These are phyloP conservation scores for Pseudogymnoascus sp. DNA, from an alignment of 2,329 filamentous ascomycete species.

Conservation along the genomic window DNA sequence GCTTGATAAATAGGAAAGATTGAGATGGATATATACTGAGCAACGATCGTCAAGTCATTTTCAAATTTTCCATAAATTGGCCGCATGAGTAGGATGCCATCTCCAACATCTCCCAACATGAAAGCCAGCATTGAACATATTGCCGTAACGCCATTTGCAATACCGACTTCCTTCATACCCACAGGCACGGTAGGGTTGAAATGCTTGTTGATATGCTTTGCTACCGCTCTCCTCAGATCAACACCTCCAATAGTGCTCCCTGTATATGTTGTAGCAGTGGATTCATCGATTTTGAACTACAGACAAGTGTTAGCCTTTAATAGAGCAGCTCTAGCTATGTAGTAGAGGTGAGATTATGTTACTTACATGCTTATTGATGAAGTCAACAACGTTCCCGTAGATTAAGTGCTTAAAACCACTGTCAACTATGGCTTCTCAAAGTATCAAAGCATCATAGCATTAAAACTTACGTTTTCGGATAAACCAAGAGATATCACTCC, in stretches of 20 bases:
- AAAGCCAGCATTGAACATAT: slow-evolving; percentile 36
- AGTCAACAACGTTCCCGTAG: slow-evolving; percentile 30
- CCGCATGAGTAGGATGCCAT: slow-evolving; percentile 37
- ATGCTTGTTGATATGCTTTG: slow-evolving; percentile 33
- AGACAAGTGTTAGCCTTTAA: slow-evolving; percentile 26
- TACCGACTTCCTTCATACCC: slow-evolving; percentile 29
- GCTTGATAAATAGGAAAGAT: not conserved
- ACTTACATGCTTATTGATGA: slow-evolving; percentile 30
- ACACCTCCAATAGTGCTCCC: slow-evolving; percentile 30
- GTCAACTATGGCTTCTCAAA: not conserved
- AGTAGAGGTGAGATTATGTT: not conserved
- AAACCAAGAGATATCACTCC: slow-evolving; percentile 17
- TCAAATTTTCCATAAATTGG: slow-evolving; percentile 42
- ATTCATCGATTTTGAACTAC: slow-evolving; percentile 14
- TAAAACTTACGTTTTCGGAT: slow-evolving; percentile 17
- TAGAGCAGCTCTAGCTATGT: not conserved
- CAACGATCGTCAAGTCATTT: slow-evolving; percentile 33
- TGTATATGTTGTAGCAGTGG: slow-evolving; percentile 31
- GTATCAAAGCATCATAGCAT: not conserved
- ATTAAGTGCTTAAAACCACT: slow-evolving; percentile 26
- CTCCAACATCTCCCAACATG: slow-evolving; percentile 33
- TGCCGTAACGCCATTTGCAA: slow-evolving; percentile 34
- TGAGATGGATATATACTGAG: slow-evolving; percentile 17
- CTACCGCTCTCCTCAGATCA: slow-evolving; percentile 32
- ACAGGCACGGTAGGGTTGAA: slow-evolving; percentile 31